These are phyloP conservation scores for Blastobotrys persicus DNA, from an alignment of 1,139 yeast genomes.

Conservation along the genomic window DNA sequence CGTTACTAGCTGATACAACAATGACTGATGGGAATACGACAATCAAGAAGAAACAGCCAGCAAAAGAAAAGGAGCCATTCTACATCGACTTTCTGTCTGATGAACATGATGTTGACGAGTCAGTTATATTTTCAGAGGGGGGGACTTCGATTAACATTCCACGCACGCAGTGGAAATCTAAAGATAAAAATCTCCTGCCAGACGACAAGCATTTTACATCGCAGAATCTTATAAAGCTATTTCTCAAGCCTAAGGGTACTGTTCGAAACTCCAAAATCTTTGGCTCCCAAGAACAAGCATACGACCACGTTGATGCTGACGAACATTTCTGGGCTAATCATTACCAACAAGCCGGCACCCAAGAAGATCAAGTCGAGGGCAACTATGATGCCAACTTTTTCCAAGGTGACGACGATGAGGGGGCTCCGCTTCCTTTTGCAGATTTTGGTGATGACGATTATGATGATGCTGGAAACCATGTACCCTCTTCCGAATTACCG, in stretches of 20 bases:
- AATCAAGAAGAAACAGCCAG: constrained; percentile 26
- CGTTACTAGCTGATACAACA: constrained; percentile 22
- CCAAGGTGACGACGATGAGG: constrained; percentile 33
- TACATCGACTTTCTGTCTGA: constrained; percentile 52
- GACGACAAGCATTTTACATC: constrained; percentile 75
- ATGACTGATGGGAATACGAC: constrained; percentile 20
- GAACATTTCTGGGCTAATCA: constrained; percentile 71
- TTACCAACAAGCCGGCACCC: constrained; percentile 43
- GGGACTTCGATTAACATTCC: constrained; percentile 43
- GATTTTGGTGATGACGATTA: constrained; percentile 27
- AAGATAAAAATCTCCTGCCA: constrained; percentile 56
- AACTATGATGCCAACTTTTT: constrained; percentile 48
- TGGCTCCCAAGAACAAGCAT: constrained; percentile 4
- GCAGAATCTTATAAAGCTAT: constrained; percentile 61
- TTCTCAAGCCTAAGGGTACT: constrained; percentile 58
- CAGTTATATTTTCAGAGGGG: constrained; percentile 51
- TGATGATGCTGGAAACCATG: constrained; percentile 22
- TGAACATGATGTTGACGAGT: constrained; percentile 46
- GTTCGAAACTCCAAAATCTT: constrained; percentile 17
- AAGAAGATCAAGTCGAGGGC: constrained; percentile 42
- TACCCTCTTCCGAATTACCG: constrained; percentile 19
- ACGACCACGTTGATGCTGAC: constrained; percentile 40
- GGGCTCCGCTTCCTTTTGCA: constrained; percentile 1
- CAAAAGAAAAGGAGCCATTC: constrained; percentile 41
- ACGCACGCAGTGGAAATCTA: constrained; percentile 43